Percentiles rank a stretch among this genome's conserved stretches.
Evolutionary conservation across 306 rosid genomes (phyloP).

Genomic region (Vigna angularis): DNA sequence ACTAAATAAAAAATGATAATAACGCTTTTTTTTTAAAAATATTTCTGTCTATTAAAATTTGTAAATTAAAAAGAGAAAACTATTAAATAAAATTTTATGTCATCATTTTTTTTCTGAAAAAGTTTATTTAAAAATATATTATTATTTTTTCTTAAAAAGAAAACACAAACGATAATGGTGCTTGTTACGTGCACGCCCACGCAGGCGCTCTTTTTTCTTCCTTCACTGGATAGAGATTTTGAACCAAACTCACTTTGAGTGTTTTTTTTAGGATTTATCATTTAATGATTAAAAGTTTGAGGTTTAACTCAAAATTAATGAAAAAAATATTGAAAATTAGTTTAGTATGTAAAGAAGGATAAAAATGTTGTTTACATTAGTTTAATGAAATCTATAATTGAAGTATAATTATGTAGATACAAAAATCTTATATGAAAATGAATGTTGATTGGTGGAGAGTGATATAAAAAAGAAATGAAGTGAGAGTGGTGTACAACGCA

Average conservation of each 20-base stretch:
- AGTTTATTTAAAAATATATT: too few species aligned
- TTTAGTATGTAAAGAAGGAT: not conserved
- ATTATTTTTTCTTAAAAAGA: too few species aligned
- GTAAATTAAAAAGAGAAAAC: too few species aligned
- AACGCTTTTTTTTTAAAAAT: too few species aligned
- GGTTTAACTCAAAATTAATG: too few species aligned
- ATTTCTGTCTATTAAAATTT: too few species aligned
- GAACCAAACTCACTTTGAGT: not conserved
- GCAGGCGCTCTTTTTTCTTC: not conserved
- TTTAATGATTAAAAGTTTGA: not conserved
- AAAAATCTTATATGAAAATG: not conserved
- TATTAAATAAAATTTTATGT: too few species aligned
- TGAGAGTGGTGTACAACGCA: slow-evolving; percentile 34
- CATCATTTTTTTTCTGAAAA: too few species aligned
- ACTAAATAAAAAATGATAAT: too few species aligned
- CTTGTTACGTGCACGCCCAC: slow-evolving; percentile 51
- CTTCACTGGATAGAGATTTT: not conserved
- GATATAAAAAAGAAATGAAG: not conserved
- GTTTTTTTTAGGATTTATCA: not conserved
- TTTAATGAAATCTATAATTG: not conserved
- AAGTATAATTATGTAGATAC: not conserved
- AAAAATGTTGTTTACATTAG: not conserved
- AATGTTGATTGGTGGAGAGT: not conserved
- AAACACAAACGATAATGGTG: too few species aligned
- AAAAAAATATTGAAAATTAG: not conserved